Evolutionary conservation across 2,329 filamentous ascomycete species (phyloP).

Genomic region (Stemphylium beticola): DNA sequence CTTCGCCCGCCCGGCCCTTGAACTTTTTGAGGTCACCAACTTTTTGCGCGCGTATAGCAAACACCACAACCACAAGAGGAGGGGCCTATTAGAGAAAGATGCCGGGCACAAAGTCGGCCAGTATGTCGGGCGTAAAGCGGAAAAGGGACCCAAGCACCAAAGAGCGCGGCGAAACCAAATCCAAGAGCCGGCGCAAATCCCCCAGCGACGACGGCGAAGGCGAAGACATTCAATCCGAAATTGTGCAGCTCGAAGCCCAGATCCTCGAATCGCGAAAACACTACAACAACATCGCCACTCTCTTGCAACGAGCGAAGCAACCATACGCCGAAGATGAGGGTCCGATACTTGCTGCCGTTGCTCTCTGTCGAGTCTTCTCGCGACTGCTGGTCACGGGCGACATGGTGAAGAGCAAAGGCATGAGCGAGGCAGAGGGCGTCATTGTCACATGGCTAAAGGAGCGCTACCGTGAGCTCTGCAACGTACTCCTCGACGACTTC

Average conservation of each 20-base stretch:
- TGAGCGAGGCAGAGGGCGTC: conserved; percentile 74
- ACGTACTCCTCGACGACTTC: conserved; percentile 62
- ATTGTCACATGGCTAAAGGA: conserved; percentile 81
- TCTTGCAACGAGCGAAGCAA: conserved; percentile 65
- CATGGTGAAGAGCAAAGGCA: conserved; percentile 68
- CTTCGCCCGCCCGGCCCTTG: conserved; percentile 23
- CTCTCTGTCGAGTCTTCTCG: conserved; percentile 85
- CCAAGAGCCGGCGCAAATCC: conserved; percentile 43
- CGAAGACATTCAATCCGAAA: conserved; percentile 65
- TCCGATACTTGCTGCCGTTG: conserved; percentile 73
- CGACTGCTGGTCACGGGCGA: conserved; percentile 77
- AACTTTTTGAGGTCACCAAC: conserved; percentile 25
- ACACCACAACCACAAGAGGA: background rate
- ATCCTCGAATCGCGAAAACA: conserved; percentile 86
- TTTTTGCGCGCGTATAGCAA: conserved; percentile 5
- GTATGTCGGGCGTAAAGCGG: conserved; percentile 50
- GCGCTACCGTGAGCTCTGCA: conserved; percentile 73
- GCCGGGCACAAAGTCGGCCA: conserved; percentile 40
- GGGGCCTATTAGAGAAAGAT: conserved; percentile 29
- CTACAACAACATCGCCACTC: conserved; percentile 84
- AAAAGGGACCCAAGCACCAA: conserved; percentile 48
- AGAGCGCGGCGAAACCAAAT: conserved; percentile 49
- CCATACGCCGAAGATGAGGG: conserved; percentile 61
- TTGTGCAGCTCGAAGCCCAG: conserved; percentile 77
- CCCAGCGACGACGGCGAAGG: conserved; percentile 33